A percentile compares a stretch with the other conserved stretches of the same genome.
Conservation (phyloP, 495 filamentous ascomycete species). For the Aspergillus bridgeri region DNA sequence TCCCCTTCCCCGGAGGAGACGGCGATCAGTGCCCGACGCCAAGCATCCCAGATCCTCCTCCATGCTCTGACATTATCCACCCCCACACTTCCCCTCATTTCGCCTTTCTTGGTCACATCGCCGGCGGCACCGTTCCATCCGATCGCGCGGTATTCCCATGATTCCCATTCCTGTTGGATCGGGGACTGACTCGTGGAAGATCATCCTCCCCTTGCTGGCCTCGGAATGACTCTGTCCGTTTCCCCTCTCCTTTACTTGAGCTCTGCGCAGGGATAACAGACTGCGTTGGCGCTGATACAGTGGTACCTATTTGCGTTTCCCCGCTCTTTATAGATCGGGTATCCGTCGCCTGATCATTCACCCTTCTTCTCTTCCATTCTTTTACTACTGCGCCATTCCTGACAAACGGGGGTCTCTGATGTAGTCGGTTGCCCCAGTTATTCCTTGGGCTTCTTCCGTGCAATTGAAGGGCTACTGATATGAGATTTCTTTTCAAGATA, state of each 20-base stretch:
- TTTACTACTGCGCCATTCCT: neutral
- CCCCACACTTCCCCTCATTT: conserved; percentile 17
- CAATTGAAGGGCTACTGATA: neutral
- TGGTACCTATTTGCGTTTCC: neutral
- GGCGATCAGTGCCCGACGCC: neutral
- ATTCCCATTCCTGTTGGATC: neutral
- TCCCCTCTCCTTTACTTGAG: neutral
- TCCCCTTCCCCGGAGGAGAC: neutral
- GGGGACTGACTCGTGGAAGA: conserved; percentile 20
- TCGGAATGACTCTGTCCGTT: neutral
- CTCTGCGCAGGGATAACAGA: neutral
- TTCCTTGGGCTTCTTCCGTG: neutral
- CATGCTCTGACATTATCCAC: conserved; percentile 1
- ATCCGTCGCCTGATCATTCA: neutral
- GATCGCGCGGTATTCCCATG: conserved; percentile 8
- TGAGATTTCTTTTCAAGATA: neutral
- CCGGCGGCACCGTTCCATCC: conserved; percentile 15
- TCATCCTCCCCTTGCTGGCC: conserved; percentile 6
- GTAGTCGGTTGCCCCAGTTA: neutral
- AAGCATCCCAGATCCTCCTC: conserved; percentile 1
- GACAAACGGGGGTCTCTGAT: neutral
- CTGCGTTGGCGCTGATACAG: neutral
- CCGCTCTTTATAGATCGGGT: neutral
- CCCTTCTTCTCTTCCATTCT: neutral
- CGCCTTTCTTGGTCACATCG: conserved; percentile 6